These are phyloP conservation scores for Wickerhamiella australiensis DNA, from an alignment of 805 yeast species.

Conservation along the genomic window DNA sequence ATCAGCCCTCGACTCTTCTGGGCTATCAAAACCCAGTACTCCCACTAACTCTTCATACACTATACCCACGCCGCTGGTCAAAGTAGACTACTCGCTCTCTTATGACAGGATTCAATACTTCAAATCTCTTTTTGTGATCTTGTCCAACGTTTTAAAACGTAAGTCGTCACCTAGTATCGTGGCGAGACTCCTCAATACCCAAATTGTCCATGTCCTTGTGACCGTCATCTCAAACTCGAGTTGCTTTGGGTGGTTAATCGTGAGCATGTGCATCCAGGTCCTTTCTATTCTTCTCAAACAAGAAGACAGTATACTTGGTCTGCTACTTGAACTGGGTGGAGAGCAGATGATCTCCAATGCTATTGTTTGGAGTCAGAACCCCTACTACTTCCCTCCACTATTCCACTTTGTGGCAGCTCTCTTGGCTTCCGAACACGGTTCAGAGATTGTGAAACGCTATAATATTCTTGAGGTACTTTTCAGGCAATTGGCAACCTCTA, in stretches of 20 bases:
- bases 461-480: neutral
- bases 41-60: neutral
- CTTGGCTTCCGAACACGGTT: slow-evolving; percentile 1
- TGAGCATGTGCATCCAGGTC: slow-evolving; percentile 10
- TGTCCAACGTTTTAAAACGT: slow-evolving; percentile 12
- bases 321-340: neutral
- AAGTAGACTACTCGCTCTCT: slow-evolving; percentile 11
- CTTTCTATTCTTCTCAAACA: slow-evolving; percentile 7
- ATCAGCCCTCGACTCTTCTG: too few relatives aligned
- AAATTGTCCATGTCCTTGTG: slow-evolving; percentile 5
- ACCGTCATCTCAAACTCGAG: neutral
- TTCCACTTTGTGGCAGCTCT: slow-evolving; percentile 9
- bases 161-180: slow-evolving; percentile 7
- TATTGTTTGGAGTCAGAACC: neutral
- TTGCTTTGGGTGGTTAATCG: slow-evolving; percentile 11
- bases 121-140: slow-evolving; percentile 11
- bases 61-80: neutral
- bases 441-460: neutral
- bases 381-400: slow-evolving; percentile 8
- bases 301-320: slow-evolving; percentile 3
- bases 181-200: slow-evolving; percentile 12
- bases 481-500: neutral
- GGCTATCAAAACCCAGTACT: too few relatives aligned
- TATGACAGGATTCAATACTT: slow-evolving; percentile 10
- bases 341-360: neutral